Evolutionary conservation across 2,329 filamentous ascomycete genomes (phyloP).

Genomic region (Fusarium fujikuroi): DNA sequence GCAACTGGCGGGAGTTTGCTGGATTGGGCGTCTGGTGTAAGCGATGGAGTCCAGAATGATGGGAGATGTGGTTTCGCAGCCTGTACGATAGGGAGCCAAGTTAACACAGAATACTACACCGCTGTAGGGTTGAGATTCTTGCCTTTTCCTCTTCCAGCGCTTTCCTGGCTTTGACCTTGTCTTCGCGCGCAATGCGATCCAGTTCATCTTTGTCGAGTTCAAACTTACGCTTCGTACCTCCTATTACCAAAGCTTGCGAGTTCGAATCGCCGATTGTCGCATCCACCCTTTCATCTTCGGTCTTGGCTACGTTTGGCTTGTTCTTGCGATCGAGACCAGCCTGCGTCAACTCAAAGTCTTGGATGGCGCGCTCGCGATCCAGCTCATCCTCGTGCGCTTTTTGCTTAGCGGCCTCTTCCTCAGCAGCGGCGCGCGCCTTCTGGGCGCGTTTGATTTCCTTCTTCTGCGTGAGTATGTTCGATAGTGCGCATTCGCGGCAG

Average conservation of each 20-base stretch:
- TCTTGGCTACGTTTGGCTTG: slow-evolving; percentile 56
- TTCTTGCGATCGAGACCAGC: slow-evolving; percentile 66
- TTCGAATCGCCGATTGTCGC: slow-evolving; percentile 6
- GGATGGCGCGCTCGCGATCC: slow-evolving; percentile 74
- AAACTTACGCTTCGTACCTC: slow-evolving; percentile 76
- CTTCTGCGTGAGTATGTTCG: slow-evolving; percentile 89
- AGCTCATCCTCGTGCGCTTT: slow-evolving; percentile 73
- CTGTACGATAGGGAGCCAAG: slow-evolving; percentile 47
- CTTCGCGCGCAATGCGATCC: slow-evolving; percentile 73
- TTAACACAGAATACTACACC: slow-evolving; percentile 19
- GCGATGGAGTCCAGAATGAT: slow-evolving; percentile 92
- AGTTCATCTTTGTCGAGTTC: slow-evolving; percentile 79
- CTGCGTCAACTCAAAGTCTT: slow-evolving; percentile 87
- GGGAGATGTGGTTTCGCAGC: slow-evolving; percentile 75
- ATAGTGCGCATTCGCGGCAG: slow-evolving; percentile 92
- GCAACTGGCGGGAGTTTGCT: slow-evolving; percentile 63
- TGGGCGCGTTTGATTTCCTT: slow-evolving; percentile 89
- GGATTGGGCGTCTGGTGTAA: slow-evolving; percentile 69
- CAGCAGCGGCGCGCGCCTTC: slow-evolving; percentile 69
- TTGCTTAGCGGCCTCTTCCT: slow-evolving; percentile 70
- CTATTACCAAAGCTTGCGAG: slow-evolving; percentile 27
- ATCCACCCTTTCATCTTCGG: background rate
- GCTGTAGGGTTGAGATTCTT: slow-evolving; percentile 2
- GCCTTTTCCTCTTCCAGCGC: slow-evolving; percentile 80
- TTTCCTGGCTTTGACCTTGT: slow-evolving; percentile 75